These are phyloP conservation scores for Epichloe amarillans DNA, from an alignment of 2,329 filamentous ascomycete species.

Conservation along the genomic window DNA sequence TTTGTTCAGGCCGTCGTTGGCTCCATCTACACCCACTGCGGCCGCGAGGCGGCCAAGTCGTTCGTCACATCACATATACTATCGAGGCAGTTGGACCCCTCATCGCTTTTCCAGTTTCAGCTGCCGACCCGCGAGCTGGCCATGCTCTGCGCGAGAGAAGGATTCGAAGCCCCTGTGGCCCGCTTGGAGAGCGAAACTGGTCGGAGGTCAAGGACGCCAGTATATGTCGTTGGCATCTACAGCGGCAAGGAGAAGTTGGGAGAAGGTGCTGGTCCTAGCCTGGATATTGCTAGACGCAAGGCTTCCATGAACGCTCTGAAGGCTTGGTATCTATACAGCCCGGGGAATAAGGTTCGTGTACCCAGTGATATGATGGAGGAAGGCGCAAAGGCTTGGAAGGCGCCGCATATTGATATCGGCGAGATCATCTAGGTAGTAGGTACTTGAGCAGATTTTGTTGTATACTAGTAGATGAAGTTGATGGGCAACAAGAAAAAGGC, in stretches of 20 bases:
- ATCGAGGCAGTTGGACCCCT: slow-evolving; percentile 62
- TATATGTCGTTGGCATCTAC: slow-evolving; percentile 89
- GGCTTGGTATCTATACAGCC: slow-evolving; percentile 93
- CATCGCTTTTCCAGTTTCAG: slow-evolving; percentile 69
- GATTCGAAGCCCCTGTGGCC: slow-evolving; percentile 71
- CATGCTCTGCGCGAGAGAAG: slow-evolving; percentile 73
- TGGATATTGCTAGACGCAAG: slow-evolving; percentile 63
- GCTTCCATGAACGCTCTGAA: slow-evolving; percentile 80
- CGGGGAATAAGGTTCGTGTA: slow-evolving; percentile 47
- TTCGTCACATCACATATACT: slow-evolving; percentile 81
- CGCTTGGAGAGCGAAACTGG: slow-evolving; percentile 86
- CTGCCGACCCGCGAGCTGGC: slow-evolving; percentile 74
- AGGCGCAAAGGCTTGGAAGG: slow-evolving; percentile 49
- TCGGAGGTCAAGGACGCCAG: slow-evolving; percentile 68
- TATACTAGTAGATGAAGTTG: slow-evolving; percentile 1
- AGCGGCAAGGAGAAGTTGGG: slow-evolving; percentile 84
- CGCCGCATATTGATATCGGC: slow-evolving; percentile 55
- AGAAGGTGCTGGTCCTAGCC: slow-evolving; percentile 68
- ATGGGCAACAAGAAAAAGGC: not conserved
- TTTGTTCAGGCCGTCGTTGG: slow-evolving; percentile 79
- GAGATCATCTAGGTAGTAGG: slow-evolving; percentile 42
- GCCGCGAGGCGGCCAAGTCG: slow-evolving; percentile 60
- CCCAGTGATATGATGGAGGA: slow-evolving; percentile 57
- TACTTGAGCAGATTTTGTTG: not conserved
- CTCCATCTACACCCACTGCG: slow-evolving; percentile 73